Evolutionary conservation across 345 rosid species (phyloP), one percentile per base, ranked within the genome.

Genomic region (Diplotaxis tenuifolia): DNA sequence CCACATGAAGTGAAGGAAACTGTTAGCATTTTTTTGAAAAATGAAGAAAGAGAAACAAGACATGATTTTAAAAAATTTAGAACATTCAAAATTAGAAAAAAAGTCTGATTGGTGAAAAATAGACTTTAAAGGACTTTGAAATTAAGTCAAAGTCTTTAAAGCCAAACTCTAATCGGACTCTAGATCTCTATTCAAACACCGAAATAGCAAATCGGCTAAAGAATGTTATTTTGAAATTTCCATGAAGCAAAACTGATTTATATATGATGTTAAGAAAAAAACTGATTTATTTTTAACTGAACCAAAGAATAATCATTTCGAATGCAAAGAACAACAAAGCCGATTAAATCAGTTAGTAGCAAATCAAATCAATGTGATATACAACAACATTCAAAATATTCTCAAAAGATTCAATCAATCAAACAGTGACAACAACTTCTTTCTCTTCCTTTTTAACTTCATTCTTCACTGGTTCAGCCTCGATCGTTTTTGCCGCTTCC

Each of bases 351-450:
- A n/a, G 25, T 52, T 64, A 63, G 75, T 76, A 76, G 65, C 65
- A 70, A 69, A 63, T 62, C 40, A 19, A 53, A 38, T 68, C 68
- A 67, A 50, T 12, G 75, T 68, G 20, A 16, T n/a, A 32, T 50
- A 75, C 34, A 68, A 75, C 73, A 75, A 68, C 74, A 60, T 28
- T 62, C 38, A 69, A 62, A 75, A 40, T 18, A 69, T 7, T 52
- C 40, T 68, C 74, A 68, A 9, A 40, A 29, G 4, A 7, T 70
- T 76, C 21, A 63, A 56, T 62, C 7, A 61, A 40, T 76, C 60
- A 76, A 76, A 34, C 67, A 42, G 75, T 56, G 61, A 50, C 75
- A 63, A 57, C 71, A 64, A 0, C 54, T 70, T 70, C 75, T 45
- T 56, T 70, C 47, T 70, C 71, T 31, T 63, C 65, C 16, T 20